Conservation (phyloP, 306 rosid genomes). For the Trifolium subterraneum region DNA sequence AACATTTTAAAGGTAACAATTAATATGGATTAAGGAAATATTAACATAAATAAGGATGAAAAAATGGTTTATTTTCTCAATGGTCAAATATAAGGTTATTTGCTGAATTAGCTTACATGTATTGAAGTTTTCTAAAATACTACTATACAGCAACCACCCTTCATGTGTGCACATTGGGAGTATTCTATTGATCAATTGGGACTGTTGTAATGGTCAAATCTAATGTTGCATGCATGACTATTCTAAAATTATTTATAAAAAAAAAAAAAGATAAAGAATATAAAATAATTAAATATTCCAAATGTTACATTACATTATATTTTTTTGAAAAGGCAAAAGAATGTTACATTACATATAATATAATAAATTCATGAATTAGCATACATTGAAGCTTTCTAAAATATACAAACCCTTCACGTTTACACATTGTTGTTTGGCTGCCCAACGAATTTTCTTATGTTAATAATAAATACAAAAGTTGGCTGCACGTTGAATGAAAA, state of each 20-base stretch:
- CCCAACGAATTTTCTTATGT: not conserved
- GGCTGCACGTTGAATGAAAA: conserved; percentile 20
- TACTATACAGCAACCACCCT: not conserved
- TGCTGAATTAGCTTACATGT: not conserved
- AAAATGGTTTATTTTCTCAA: not conserved
- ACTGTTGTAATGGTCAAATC: not conserved
- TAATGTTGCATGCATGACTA: not conserved
- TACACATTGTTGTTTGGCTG: conserved; percentile 5
- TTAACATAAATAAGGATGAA: too few relatives aligned
- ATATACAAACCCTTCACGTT: conserved; percentile 1
- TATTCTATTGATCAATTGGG: too few relatives aligned
- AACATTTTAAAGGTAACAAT: too few relatives aligned
- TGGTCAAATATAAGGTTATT: not conserved
- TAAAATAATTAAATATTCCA: too few relatives aligned
- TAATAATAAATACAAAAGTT: not conserved
- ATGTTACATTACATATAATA: too few relatives aligned
- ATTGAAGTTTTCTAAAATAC: not conserved
- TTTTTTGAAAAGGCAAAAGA: too few relatives aligned
- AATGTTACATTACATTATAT: too few relatives aligned
- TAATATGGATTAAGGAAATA: too few relatives aligned
- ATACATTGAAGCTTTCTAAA: not conserved
- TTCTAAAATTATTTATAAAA: too few relatives aligned
- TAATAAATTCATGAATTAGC: not conserved
- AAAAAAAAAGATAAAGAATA: too few relatives aligned
- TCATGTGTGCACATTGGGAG: not conserved